Conservation (phyloP, 345 rosid species). For the Populus ilicifolia region DNA sequence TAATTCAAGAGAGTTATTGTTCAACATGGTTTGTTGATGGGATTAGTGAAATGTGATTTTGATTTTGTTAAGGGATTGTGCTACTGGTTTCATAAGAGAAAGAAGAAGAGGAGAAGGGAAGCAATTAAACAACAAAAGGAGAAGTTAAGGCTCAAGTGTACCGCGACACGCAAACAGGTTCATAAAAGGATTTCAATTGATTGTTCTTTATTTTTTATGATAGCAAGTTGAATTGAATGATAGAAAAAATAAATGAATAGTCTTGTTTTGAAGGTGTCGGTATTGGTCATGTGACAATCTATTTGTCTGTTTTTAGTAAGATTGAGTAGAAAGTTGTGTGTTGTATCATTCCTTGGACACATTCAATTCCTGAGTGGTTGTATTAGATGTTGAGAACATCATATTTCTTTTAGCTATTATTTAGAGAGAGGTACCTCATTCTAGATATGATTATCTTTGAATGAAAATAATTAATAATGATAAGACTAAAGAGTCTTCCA, state of each 20-base stretch:
- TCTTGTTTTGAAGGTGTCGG: neutral
- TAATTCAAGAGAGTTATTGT: neutral
- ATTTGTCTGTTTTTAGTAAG: neutral
- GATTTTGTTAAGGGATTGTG: slow-evolving; percentile 53
- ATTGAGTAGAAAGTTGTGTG: neutral
- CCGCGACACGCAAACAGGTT: slow-evolving; percentile 75
- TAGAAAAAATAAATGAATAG: neutral
- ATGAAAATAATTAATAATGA: too few relatives aligned
- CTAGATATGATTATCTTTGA: too few relatives aligned
- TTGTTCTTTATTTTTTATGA: neutral
- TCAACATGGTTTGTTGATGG: neutral
- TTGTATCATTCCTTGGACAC: neutral
- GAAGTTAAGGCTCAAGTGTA: slow-evolving; percentile 56
- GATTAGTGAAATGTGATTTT: slow-evolving; percentile 1
- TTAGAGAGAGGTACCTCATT: too few relatives aligned
- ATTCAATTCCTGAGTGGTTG: neutral
- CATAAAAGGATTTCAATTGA: neutral
- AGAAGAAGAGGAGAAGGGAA: slow-evolving; percentile 95
- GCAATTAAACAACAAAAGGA: slow-evolving; percentile 69
- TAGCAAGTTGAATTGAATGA: neutral
- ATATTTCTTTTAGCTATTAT: too few relatives aligned
- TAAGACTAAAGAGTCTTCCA: too few relatives aligned
- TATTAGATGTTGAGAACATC: neutral
- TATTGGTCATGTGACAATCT: neutral
- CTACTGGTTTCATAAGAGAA: slow-evolving; percentile 90